Evolutionary conservation across 768 basidiomycete genomes (phyloP), one percentile per base, ranked within the genome.

Genomic region (Leccinum arenicola): DNA sequence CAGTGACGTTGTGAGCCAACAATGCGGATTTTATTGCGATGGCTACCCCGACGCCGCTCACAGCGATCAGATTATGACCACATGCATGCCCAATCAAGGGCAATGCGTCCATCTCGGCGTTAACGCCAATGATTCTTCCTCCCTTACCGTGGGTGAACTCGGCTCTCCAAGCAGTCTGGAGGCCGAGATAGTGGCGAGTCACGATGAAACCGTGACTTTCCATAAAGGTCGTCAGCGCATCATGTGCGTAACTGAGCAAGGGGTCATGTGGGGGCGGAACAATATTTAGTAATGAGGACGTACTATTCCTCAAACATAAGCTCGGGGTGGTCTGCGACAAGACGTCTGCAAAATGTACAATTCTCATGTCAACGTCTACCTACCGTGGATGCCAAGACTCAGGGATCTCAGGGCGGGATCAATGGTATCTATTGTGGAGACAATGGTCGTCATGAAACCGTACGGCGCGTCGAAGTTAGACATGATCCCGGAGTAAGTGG

Each of bases 51-150:
- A 89, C 84, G 43, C 90, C 91, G 62, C 84, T 83, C 65, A 87
- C 82, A 50, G 91, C 91, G 64, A 92, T 92, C 61, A 93, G 78
- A 71, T 93, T 92, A 72, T 93, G 91, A 1, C 91, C 91, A 67
- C 91, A 93, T 0, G 83, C 89, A 69, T 84, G 82, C 4, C 82
- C 82, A 54, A 84, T 77, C 38, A 76, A 70, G n/a, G 81, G 81
- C 21, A 84, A 72, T 6, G 82, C 82, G 45, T 82, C 76, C 88
- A 89, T 90, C 73, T 92, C 91, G 15, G 89, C 85, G 71, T 93
- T 92, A 62, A 93, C 74, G 8, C 91, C 91, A 50, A 93, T 76
- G 52, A 84, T 83, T 45, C 86, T 81, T 10, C 88, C 86, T 31
- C 82, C 83, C 53, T 65, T 60, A 25, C 85, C 83, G 62, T 84